Percentiles rank a stretch among this genome's conserved stretches.
Conservation (phyloP, 768 basidiomycete species). For the Termitomyces sp. region DNA sequence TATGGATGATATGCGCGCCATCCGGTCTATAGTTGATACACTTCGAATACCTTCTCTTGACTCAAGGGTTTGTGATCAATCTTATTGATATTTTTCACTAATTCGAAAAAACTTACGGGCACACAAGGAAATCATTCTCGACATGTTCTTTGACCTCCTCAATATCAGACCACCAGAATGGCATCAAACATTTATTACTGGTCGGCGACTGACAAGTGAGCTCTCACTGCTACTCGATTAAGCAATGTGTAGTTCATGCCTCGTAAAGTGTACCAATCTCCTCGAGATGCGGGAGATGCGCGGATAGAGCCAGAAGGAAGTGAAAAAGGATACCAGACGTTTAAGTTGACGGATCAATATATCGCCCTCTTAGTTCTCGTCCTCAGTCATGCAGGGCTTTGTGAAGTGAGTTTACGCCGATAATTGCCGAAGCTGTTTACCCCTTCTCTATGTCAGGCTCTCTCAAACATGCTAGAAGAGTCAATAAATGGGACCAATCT, state of each 20-base stretch:
- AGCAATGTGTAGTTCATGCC: background rate
- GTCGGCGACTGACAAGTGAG: conserved; percentile 83
- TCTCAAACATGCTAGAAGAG: conserved; percentile 84
- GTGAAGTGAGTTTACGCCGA: conserved; percentile 59
- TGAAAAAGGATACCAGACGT: conserved; percentile 50
- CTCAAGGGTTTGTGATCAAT: conserved; percentile 57
- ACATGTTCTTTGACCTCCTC: conserved; percentile 91
- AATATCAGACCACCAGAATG: conserved; percentile 92
- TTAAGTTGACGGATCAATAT: conserved; percentile 92
- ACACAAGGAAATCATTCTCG: conserved; percentile 81
- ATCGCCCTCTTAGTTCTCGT: conserved; percentile 81
- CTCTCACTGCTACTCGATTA: background rate
- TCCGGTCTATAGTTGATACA: conserved; percentile 81
- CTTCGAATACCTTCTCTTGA: conserved; percentile 87
- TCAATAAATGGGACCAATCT: conserved; percentile 65
- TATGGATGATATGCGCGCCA: conserved; percentile 82
- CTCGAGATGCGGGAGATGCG: conserved; percentile 38
- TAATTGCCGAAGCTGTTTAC: background rate
- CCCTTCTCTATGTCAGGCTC: conserved; percentile 49
- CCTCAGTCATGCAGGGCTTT: conserved; percentile 81
- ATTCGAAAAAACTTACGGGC: background rate
- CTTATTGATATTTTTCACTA: background rate
- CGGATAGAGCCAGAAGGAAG: conserved; percentile 28
- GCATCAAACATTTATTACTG: conserved; percentile 90
- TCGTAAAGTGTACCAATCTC: conserved; percentile 61